phyloP scores from a whole-genome alignment of 225 moss, liverwort and hornwort genomes.

The Antitrichia curtipendula region DNA sequence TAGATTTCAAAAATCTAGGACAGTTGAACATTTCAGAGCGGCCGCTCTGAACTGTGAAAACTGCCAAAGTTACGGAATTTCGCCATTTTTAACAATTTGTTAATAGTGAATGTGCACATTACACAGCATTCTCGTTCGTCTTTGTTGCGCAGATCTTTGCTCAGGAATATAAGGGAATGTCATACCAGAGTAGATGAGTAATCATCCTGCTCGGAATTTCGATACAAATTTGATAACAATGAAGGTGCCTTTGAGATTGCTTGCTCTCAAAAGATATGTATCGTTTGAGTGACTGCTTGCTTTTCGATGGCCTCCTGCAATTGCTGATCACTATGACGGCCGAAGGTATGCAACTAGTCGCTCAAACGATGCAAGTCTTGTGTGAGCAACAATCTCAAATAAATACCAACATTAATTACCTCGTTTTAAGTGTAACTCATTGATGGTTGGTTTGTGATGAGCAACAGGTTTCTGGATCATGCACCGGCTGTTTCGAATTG shows the following conservation, averaged over 20 bases:
- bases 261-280: neutral
- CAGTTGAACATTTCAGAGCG: too few relatives aligned
- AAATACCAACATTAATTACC: neutral
- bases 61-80: too few relatives aligned
- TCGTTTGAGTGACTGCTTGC: neutral
- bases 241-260: neutral
- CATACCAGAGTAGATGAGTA: neutral
- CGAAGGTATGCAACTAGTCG: neutral
- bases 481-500: neutral
- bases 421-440: neutral
- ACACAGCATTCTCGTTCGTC: neutral
- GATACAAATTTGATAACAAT: neutral
- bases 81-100: too few relatives aligned
- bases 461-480: neutral
- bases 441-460: neutral
- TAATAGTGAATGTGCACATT: too few relatives aligned
- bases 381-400: neutral
- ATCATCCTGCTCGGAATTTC: neutral
- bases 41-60: too few relatives aligned
- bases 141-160: neutral
- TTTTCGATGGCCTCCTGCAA: neutral
- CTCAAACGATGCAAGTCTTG: neutral
- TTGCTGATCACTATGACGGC: neutral
- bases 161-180: neutral
- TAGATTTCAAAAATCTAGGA: too few relatives aligned